Percentiles rank a stretch among this genome's conserved stretches.
Conservation (phyloP, 176 grass and related monocot species). For the Bonia amplexicaulis region DNA sequence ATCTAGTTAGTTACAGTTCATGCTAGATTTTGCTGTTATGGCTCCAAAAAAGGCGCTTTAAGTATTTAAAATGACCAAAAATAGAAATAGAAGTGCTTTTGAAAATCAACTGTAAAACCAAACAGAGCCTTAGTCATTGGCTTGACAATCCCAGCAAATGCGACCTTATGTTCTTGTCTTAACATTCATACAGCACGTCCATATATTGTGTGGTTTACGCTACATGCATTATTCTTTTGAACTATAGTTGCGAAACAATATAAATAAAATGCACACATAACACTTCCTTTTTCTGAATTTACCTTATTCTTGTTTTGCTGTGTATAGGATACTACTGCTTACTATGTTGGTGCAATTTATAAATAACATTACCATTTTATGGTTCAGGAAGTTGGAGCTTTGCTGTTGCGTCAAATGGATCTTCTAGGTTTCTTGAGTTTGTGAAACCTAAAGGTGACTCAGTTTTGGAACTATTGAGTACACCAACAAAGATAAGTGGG, state of each 20-base stretch:
- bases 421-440: constrained; percentile 91
- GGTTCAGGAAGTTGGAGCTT: constrained; percentile 85
- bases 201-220: not conserved
- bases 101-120: not conserved
- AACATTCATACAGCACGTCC: not conserved
- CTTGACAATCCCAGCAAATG: not conserved
- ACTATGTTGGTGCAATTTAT: not conserved
- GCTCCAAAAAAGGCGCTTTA: not conserved
- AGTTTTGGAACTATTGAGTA: constrained; percentile 89
- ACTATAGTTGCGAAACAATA: not conserved
- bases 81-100: not conserved
- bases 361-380: constrained; percentile 19
- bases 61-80: not conserved
- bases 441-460: constrained; percentile 66
- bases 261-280: not conserved
- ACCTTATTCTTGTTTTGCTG: not conserved
- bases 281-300: not conserved
- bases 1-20: not conserved
- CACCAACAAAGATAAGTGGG: constrained; percentile 91
- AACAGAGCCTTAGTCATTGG: not conserved
- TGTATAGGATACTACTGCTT: constrained; percentile 2
- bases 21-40: not conserved
- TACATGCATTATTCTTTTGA: not conserved
- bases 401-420: constrained; percentile 69
- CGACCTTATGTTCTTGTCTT: not conserved